Evolutionary conservation across 2,329 filamentous ascomycete species (phyloP).

Genomic region (Sporothrix humicola): DNA sequence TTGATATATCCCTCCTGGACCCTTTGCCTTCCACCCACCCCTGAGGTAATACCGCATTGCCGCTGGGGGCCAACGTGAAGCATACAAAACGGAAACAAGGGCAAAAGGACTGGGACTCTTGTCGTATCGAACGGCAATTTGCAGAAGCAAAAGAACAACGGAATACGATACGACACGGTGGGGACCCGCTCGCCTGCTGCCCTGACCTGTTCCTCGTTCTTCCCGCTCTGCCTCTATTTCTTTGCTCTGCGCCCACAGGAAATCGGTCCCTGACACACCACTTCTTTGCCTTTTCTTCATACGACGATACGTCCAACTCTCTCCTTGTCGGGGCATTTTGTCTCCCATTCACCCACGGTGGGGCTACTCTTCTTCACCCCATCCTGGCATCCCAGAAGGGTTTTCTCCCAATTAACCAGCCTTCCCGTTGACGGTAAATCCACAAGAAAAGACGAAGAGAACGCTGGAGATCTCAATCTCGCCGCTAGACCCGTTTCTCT

Average conservation of each 20-base stretch:
- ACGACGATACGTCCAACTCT: neutral
- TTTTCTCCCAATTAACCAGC: conserved; percentile 26
- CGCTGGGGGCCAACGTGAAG: conserved; percentile 20
- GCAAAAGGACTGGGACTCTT: conserved; percentile 1
- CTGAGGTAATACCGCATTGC: conserved; percentile 23
- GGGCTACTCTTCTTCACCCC: conserved; percentile 4
- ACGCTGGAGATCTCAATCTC: conserved; percentile 22
- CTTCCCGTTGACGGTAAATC: conserved; percentile 16
- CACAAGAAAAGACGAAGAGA: conserved; percentile 7
- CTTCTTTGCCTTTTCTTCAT: neutral
- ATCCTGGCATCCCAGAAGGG: neutral
- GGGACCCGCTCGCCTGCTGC: conserved; percentile 13
- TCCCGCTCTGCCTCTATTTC: conserved; percentile 18
- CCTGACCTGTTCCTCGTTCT: conserved; percentile 11
- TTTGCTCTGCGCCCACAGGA: conserved; percentile 18
- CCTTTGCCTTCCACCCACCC: conserved; percentile 12
- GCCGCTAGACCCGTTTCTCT: conserved; percentile 23
- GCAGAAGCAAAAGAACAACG: conserved; percentile 9
- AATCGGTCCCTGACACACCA: conserved; percentile 3
- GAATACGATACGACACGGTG: conserved; percentile 19
- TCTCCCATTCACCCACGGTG: conserved; percentile 28
- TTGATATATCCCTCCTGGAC: conserved; percentile 21
- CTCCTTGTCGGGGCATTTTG: conserved; percentile 1
- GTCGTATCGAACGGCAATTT: conserved; percentile 28
- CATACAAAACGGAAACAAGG: neutral